Evolutionary conservation across 1,139 yeast species (phyloP).

Genomic region (Wickerhamomyces sp.): DNA sequence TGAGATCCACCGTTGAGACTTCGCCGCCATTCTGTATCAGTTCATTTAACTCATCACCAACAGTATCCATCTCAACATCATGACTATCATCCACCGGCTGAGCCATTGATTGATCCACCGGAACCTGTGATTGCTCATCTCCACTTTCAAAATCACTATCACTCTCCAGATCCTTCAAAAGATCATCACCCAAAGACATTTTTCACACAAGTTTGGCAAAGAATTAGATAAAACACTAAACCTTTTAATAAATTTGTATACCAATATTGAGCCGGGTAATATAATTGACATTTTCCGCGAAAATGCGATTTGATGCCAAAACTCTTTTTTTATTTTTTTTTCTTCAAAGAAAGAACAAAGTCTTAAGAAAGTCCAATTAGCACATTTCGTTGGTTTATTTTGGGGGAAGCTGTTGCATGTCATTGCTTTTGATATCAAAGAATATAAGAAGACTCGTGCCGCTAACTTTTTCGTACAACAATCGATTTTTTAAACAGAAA

Average conservation of each 20-base stretch:
- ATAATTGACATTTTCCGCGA: too few species aligned
- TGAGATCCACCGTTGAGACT: slow-evolving; percentile 6
- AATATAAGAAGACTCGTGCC: slow-evolving; percentile 3
- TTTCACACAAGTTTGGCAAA: not conserved
- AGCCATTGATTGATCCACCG: slow-evolving; percentile 5
- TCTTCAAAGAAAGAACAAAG: too few species aligned
- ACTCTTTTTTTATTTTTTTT: not conserved
- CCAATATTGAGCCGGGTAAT: too few species aligned
- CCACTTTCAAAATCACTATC: slow-evolving; percentile 22
- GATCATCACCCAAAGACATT: slow-evolving; percentile 25
- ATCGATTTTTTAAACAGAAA: not conserved
- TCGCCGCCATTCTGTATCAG: slow-evolving; percentile 5
- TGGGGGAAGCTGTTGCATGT: slow-evolving; percentile 20
- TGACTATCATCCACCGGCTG: slow-evolving; percentile 8
- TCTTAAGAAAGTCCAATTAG: too few species aligned
- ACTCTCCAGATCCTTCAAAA: slow-evolving; percentile 28
- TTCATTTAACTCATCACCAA: slow-evolving; percentile 2
- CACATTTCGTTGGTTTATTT: too few species aligned
- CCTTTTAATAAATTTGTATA: not conserved
- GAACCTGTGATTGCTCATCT: slow-evolving; percentile 3
- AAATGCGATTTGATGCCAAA: too few species aligned
- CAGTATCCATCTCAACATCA: slow-evolving; percentile 9
- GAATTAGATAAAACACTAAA: not conserved
- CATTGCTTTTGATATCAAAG: slow-evolving; percentile 5
- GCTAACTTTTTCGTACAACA: slow-evolving; percentile 8